Percentiles rank a stretch among this genome's conserved stretches.
phyloP scores from a whole-genome alignment of 2,329 filamentous ascomycete species.

The Aspergillus sp. region DNA sequence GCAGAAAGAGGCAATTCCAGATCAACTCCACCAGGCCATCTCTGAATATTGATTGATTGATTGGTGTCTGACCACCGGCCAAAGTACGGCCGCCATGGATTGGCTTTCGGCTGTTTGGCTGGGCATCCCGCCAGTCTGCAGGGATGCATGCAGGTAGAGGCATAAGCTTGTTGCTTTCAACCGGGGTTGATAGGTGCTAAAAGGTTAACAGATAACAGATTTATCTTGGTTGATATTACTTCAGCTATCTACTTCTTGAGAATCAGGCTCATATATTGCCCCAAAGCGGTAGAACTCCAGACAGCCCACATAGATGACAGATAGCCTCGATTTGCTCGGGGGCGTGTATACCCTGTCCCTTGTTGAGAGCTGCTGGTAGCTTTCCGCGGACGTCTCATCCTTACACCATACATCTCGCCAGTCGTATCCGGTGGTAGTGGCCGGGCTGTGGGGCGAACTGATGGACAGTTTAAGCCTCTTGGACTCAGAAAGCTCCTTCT shows the following conservation, averaged over 20 bases:
- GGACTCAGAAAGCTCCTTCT: background rate
- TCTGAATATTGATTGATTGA: too few species aligned
- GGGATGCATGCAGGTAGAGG: too few species aligned
- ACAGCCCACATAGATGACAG: conserved; percentile 5
- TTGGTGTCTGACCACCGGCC: too few species aligned
- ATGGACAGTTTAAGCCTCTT: background rate
- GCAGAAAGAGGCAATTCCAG: too few species aligned
- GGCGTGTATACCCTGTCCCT: background rate
- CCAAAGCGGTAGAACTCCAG: conserved; percentile 1
- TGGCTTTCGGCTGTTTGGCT: too few species aligned
- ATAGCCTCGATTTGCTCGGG: conserved; percentile 2
- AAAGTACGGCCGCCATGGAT: too few species aligned
- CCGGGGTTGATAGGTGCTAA: too few species aligned
- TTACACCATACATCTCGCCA: conserved; percentile 4
- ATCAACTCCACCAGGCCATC: too few species aligned
- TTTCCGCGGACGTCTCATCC: background rate
- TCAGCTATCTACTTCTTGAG: conserved; percentile 8
- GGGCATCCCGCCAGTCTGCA: too few species aligned
- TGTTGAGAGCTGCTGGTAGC: background rate
- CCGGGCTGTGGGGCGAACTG: background rate
- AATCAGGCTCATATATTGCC: conserved; percentile 3
- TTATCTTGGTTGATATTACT: background rate
- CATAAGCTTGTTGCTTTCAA: too few species aligned
- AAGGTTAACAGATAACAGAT: too few species aligned
- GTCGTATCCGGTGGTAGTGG: background rate